Evolutionary conservation across 176 grass and related monocot species (phyloP), one percentile per base, ranked within the genome.

Genomic region (Bonia amplexicaulis): DNA sequence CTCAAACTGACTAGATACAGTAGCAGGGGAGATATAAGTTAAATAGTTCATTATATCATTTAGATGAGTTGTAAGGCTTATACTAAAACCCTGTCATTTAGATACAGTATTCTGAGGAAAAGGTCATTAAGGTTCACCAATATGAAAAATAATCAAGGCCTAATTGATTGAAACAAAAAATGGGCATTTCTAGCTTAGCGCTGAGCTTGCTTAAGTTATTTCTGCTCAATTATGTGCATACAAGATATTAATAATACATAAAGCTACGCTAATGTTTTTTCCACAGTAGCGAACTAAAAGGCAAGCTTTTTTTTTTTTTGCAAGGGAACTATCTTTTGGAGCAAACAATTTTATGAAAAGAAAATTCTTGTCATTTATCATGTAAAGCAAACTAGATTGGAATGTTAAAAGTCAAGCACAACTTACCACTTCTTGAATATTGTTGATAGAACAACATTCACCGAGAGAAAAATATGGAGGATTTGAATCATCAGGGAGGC

Each of bases 351-450:
- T 47, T 59, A 48, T 74, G 31, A 40, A 84, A 67, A 74, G 17
- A 58, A 66, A 14, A 74, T n/a, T 13, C 0, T 26, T n/a, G 57
- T 17, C 70, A 66, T 12, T 26, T 22, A 37, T 66, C 35, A 42
- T 49, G 37, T 13, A 58, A 49, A 41, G 73, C 70, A 84, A 78
- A 14, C 53, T 45, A 87, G 41, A 63, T 29, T 77, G 61, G 25
- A 86, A 87, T 63, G 19, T 15, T 26, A 51, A 51, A 92, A 68
- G 10, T 44, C 51, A 86, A 71, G 64, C 46, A 52, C 57, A 64
- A 76, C 70, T 96, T 90, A 99, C 96, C 91, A 99, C 46, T 96
- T 99, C 93, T 66, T 84, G 78, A 85, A 99, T 96, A 75, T 83
- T 77, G n/a, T 77, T 45, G 62, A 99, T 91, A 25, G 74, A 79